Evolutionary conservation across 1,284 basidiomycete species (phyloP).

Genomic region (Neonothopanus nambi): DNA sequence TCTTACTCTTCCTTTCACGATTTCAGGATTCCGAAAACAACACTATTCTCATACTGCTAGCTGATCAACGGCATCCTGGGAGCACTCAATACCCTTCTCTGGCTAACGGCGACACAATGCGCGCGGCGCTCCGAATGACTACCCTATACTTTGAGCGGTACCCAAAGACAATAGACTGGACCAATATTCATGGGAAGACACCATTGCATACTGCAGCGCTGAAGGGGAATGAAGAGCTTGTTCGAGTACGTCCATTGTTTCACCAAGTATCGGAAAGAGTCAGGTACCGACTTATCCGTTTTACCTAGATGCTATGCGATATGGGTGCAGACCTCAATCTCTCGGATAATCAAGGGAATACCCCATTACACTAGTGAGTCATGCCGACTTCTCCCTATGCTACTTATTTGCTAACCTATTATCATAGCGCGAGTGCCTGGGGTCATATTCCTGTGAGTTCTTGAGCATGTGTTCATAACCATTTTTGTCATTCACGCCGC

Average conservation of each 20-base stretch:
- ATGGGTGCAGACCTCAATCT: conserved; percentile 86
- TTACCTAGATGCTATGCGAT: conserved; percentile 78
- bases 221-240: conserved; percentile 87
- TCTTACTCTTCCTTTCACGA: conserved; percentile 10
- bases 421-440: conserved; percentile 80
- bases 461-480: conserved; percentile 14
- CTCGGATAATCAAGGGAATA: conserved; percentile 89
- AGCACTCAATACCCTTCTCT: conserved; percentile 47
- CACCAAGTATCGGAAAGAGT: conserved; percentile 21
- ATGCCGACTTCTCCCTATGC: conserved; percentile 3
- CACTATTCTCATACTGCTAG: conserved; percentile 86
- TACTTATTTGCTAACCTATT: conserved; percentile 8
- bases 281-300: conserved; percentile 17
- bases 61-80: conserved; percentile 65
- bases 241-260: conserved; percentile 56
- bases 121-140: conserved; percentile 78
- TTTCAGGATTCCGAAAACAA: conserved; percentile 84
- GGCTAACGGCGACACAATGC: conserved; percentile 60
- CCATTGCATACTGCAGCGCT: conserved; percentile 87
- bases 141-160: conserved; percentile 79
- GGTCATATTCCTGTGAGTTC: conserved; percentile 71
- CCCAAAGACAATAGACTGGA: conserved; percentile 87
- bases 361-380: conserved; percentile 88
- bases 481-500: conserved; percentile 6
- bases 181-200: conserved; percentile 85